These are phyloP conservation scores for Prototheca stagnorum DNA, from an alignment of 163 green algal species.

Conservation along the genomic window DNA sequence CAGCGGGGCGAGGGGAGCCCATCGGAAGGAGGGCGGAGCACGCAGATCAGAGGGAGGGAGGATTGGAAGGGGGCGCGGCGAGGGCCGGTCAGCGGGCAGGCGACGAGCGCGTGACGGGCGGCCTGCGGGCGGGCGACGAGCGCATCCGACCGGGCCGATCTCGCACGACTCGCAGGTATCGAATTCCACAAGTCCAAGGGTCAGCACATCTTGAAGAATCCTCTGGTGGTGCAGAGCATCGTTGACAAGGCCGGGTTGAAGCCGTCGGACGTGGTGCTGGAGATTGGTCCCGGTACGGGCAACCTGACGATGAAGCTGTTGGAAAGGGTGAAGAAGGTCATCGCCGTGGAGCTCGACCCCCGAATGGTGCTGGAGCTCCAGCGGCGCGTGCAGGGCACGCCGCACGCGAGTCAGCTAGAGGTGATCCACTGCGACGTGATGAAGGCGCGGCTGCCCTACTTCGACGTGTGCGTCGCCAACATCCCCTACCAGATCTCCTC, in stretches of 20 bases:
- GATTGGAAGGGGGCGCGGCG: no score
- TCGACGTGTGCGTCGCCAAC: constrained; percentile 98
- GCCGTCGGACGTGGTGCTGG: constrained; percentile 87
- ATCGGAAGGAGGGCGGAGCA: no score
- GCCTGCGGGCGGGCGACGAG: no score
- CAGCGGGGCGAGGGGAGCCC: no score
- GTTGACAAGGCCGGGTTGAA: constrained; percentile 93
- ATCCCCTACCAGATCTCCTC: constrained; percentile 99
- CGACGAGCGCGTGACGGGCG: no score
- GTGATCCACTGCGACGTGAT: constrained; percentile 89
- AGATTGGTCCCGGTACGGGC: constrained; percentile 95
- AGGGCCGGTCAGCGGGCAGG: no score
- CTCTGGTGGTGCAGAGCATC: constrained; percentile 82
- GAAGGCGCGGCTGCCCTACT: constrained; percentile 94
- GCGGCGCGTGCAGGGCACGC: constrained; percentile 78
- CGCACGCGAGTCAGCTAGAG: constrained; percentile 60
- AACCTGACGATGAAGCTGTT: constrained; percentile 97
- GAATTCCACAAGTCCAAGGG: constrained; percentile 97
- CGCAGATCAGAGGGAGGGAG: no score
- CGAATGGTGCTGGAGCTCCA: constrained; percentile 95
- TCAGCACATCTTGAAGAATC: constrained; percentile 98
- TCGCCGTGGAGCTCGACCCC: constrained; percentile 89
- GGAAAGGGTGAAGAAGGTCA: constrained; percentile 84
- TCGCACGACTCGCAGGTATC: constrained; percentile 35
- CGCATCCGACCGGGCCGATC: no score